A percentile compares a stretch with the other conserved stretches of the same genome.
Evolutionary conservation across 148 eudicot species (phyloP).

Genomic region (Dianthus caryophyllus): DNA sequence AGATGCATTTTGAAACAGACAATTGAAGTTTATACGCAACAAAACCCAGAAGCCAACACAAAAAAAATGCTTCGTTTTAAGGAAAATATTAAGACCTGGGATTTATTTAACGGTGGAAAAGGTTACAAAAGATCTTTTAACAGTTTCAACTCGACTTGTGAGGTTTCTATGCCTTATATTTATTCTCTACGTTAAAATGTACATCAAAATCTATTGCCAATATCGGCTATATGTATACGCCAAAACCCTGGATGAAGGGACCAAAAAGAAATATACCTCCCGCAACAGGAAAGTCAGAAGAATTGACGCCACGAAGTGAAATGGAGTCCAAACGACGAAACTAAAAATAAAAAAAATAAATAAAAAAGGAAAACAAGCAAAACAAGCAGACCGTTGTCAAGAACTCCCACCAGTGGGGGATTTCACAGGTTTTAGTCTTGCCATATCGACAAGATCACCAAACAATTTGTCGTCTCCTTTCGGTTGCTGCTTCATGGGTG

Average conservation of each 20-base stretch:
- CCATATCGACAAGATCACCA: constrained; percentile 83
- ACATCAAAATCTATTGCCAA: constrained; percentile 23
- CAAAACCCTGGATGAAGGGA: constrained; percentile 16
- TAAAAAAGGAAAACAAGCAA: neutral
- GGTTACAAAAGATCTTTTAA: constrained; percentile 2
- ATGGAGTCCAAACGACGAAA: constrained; percentile 16
- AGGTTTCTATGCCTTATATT: constrained; percentile 13
- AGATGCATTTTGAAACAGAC: too few relatives aligned
- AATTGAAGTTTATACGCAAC: too few relatives aligned
- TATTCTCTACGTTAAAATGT: constrained; percentile 23
- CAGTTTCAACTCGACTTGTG: constrained; percentile 7
- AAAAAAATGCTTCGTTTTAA: neutral
- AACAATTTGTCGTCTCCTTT: constrained; percentile 87
- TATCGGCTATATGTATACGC: constrained; percentile 14
- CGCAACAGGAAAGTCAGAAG: neutral
- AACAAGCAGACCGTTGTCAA: constrained; percentile 28
- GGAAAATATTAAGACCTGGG: constrained; percentile 7
- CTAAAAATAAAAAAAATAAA: constrained; percentile 16
- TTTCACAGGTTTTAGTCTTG: constrained; percentile 64
- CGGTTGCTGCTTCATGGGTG: constrained; percentile 57
- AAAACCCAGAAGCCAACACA: neutral
- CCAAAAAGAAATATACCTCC: constrained; percentile 14
- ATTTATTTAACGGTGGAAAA: constrained; percentile 1
- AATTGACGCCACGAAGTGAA: constrained; percentile 7
- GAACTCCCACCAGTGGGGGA: constrained; percentile 58